phyloP scores from a whole-genome alignment of 495 filamentous ascomycete species.

The Hypomontagnella submonticulosa region DNA sequence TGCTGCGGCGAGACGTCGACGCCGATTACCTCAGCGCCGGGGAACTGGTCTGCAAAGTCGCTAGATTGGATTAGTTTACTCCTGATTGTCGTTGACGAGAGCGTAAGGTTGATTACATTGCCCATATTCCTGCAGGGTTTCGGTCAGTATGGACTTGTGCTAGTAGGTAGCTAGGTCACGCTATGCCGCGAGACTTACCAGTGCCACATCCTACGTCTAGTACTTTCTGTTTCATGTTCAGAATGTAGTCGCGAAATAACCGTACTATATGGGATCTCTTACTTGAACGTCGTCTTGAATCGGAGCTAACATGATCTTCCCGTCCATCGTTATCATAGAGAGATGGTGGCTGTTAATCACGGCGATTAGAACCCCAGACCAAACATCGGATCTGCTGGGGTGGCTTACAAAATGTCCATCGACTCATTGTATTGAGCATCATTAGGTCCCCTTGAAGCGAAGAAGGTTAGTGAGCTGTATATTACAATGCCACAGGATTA shows the following conservation, averaged over 20 bases:
- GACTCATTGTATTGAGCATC: slow-evolving; percentile 51
- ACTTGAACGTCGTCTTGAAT: slow-evolving; percentile 45
- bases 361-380: too few relatives aligned
- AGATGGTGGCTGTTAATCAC: slow-evolving; percentile 47
- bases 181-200: slow-evolving; percentile 35
- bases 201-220: slow-evolving; percentile 55
- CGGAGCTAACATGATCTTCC: slow-evolving; percentile 56
- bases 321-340: slow-evolving; percentile 49
- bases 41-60: slow-evolving; percentile 68
- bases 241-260: neutral
- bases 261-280: slow-evolving; percentile 5
- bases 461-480: neutral
- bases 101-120: slow-evolving; percentile 43
- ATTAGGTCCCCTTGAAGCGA: slow-evolving; percentile 46
- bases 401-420: slow-evolving; percentile 50
- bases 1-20: slow-evolving; percentile 67
- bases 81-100: neutral
- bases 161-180: neutral
- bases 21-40: slow-evolving; percentile 63
- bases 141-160: neutral
- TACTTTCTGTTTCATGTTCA: slow-evolving; percentile 41
- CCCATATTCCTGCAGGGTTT: slow-evolving; percentile 50
- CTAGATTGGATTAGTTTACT: slow-evolving; percentile 42
- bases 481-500: neutral
- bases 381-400: too few relatives aligned